Percentiles rank a stretch among this genome's conserved stretches.
These are phyloP conservation scores for Monosporozyma aerobia DNA, from an alignment of 805 yeast species.

Conservation along the genomic window DNA sequence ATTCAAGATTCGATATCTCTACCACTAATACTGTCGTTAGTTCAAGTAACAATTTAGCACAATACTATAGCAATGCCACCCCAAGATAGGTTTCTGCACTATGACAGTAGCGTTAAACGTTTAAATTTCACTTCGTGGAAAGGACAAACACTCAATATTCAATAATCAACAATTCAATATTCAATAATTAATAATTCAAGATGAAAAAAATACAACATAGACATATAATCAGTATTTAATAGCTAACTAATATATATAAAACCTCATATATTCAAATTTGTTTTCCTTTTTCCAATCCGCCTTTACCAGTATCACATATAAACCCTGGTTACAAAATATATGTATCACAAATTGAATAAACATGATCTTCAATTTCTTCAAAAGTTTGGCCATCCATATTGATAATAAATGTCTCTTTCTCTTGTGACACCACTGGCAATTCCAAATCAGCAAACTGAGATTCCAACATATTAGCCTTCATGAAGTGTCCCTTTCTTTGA, in stretches of 20 bases:
- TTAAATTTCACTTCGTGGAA: no score
- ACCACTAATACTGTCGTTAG: not conserved
- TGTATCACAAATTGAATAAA: not conserved
- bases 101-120: no score
- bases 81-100: no score
- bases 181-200: not conserved
- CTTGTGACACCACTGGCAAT: slow-evolving; percentile 42
- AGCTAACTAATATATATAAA: not conserved
- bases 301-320: no score
- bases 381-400: slow-evolving; percentile 23
- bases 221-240: not conserved
- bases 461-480: slow-evolving; percentile 78
- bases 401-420: slow-evolving; percentile 24
- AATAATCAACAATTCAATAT: no score
- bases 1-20: not conserved
- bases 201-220: not conserved
- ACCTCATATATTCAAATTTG: not conserved
- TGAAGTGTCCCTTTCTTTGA: slow-evolving; percentile 66
- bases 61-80: not conserved
- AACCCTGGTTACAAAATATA: not conserved
- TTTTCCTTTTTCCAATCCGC: no score
- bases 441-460: slow-evolving; percentile 72
- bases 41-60: not conserved
- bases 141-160: no score
- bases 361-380: slow-evolving; percentile 18